Evolutionary conservation across 2,329 filamentous ascomycete genomes (phyloP).

Genomic region (Phaeosphaeriaceae sp.): DNA sequence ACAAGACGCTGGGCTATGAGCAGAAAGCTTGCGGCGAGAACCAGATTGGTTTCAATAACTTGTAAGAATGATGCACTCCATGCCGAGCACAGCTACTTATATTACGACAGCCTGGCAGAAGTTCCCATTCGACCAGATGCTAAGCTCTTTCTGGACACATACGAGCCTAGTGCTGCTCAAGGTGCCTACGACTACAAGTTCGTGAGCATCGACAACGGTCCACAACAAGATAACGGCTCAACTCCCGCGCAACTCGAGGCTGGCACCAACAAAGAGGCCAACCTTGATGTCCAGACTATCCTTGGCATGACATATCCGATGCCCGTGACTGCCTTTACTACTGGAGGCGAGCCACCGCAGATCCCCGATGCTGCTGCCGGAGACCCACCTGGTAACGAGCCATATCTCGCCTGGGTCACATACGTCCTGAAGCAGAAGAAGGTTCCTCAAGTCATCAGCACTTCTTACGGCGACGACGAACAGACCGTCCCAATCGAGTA

Average conservation of each 20-base stretch:
- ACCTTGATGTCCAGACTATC: slow-evolving; percentile 63
- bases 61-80: not conserved
- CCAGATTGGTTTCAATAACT: slow-evolving; percentile 6
- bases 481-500: slow-evolving; percentile 52
- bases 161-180: slow-evolving; percentile 12
- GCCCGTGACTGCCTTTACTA: slow-evolving; percentile 63
- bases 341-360: slow-evolving; percentile 61
- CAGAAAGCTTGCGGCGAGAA: slow-evolving; percentile 11
- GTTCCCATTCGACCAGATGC: slow-evolving; percentile 31
- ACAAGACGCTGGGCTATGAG: slow-evolving; percentile 46
- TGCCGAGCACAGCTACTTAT: not conserved
- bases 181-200: slow-evolving; percentile 19
- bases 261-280: slow-evolving; percentile 16
- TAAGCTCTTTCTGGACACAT: slow-evolving; percentile 16
- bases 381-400: slow-evolving; percentile 71
- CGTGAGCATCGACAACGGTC: slow-evolving; percentile 18
- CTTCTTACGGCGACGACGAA: slow-evolving; percentile 69
- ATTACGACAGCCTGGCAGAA: not conserved
- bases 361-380: slow-evolving; percentile 56
- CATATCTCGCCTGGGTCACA: slow-evolving; percentile 64
- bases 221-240: slow-evolving; percentile 13
- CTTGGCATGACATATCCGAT: slow-evolving; percentile 60
- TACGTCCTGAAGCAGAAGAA: slow-evolving; percentile 53
- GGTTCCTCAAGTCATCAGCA: slow-evolving; percentile 65
- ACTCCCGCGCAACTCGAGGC: slow-evolving; percentile 12